Evolutionary conservation across 148 eudicot species (phyloP), one percentile per base, ranked within the genome.

Genomic region (Rhododendron kiyosumense): DNA sequence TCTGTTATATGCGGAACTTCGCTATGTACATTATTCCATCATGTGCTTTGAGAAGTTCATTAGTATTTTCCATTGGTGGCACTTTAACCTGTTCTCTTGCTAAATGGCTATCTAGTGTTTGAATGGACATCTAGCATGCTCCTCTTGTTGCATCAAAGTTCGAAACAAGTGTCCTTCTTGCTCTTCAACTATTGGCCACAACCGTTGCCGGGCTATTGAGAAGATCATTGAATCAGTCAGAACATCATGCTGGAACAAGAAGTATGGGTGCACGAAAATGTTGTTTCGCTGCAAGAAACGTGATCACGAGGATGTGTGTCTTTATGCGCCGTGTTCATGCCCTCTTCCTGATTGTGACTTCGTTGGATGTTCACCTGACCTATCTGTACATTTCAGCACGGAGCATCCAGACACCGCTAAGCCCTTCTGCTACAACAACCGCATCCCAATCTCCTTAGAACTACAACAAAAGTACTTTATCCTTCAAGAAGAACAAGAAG

Each of bases 281-380:
- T 41, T 92, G 30, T 89, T 32, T 36, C 91, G 90, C 85, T 87
- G 88, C 84, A 61, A 89, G 83, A 95, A 88, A 87, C 85, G 48
- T 18, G 93, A 85, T 76, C 98, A 95, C 82, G 94, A 92, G 59
- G 89, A 85, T 41, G 85, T 65, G 61, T 95, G 98, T 78, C 38
- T 24, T 1, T 87, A 80, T 43, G 91, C 86, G 28, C 91, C 94
- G 5, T 92, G 94, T 88, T 89, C 84, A 45, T 95, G 98, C 85
- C 98, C 95, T 79, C 78, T 81, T 84, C 85, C 65, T 41, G 84
- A 81, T 86, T 94, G 96, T 77, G 14, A 34, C 78, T 92, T 88
- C 85, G 86, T 88, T 9, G 93, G 88, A 46, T 88, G 22, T 84
- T 90, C 49, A 74, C 28, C 67, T 5, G 84, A 77, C 13, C 85